Evolutionary conservation across 1,284 basidiomycete genomes (phyloP).

Genomic region (Microstroma glucosiphilum): DNA sequence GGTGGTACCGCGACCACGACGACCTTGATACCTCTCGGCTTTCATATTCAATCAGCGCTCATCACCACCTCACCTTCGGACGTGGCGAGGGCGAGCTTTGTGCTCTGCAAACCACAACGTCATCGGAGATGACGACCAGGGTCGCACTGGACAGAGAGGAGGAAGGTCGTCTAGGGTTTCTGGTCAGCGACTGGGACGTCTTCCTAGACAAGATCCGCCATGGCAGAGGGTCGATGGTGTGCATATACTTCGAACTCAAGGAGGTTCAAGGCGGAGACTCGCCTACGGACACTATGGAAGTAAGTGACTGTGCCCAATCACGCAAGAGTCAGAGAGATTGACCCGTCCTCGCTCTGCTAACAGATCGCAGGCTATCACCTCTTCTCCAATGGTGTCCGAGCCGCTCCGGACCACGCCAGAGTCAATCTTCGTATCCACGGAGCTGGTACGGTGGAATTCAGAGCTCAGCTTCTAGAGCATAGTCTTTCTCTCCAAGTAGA

Average conservation of each 20-base stretch:
- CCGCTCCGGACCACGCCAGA: background rate
- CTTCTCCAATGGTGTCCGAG: background rate
- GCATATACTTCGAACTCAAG: background rate
- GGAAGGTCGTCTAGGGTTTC: background rate
- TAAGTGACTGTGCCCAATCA: background rate
- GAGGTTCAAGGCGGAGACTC: constrained; percentile 1
- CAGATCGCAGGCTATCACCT: background rate
- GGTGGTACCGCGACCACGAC: too few relatives aligned
- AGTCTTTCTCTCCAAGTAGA: background rate
- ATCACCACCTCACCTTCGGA: too few relatives aligned
- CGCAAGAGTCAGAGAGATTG: too few relatives aligned
- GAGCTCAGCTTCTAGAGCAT: background rate
- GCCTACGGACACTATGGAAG: background rate
- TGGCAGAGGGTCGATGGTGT: background rate
- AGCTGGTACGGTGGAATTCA: background rate
- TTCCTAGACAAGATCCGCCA: background rate
- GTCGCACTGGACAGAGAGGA: background rate
- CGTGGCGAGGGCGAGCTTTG: too few relatives aligned
- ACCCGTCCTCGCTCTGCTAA: too few relatives aligned
- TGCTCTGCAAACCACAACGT: too few relatives aligned
- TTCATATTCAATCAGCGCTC: too few relatives aligned
- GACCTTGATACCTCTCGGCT: too few relatives aligned
- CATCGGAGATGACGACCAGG: too few relatives aligned
- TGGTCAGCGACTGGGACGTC: background rate
- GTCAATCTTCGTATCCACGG: background rate